Evolutionary conservation across 163 green algal species (phyloP), one percentile per base, ranked within the genome.

Genomic region (Volvox carteri): DNA sequence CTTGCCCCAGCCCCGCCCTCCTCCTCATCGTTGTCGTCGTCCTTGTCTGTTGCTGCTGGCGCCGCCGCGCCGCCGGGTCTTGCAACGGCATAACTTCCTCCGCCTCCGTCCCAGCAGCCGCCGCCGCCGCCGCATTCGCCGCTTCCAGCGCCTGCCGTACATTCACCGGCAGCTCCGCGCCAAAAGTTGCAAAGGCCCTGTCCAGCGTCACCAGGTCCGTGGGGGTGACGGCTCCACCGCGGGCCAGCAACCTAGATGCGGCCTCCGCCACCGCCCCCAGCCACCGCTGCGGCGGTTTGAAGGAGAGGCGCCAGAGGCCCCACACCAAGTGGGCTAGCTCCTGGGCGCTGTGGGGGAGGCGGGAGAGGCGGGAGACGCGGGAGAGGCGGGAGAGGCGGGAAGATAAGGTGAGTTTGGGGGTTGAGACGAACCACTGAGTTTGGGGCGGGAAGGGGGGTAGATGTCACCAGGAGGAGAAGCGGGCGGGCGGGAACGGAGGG

Each of bases 301-400:
- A 87, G 62, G 18, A 18, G 18, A 87, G 41, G 44, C 83, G 83
- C 37, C 35, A 46, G 14, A 84, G 68, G 48, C 83, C 68, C 83
- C 83, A 88, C 35, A 80, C 60, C 9, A 88, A 42, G 67, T 80
- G 72, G 52, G 33, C 28, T 25, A 84, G 83, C 83, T 88, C 83
- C 42, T 74, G 37, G 35, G 50, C 28, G n/a, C 68, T 84, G 67
- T 25, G 44, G 62, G 21, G 18, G 54, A 19, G 46, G 25, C 21
- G 7, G 19, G n/a, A n/a, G n/a, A n/a, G n/a, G n/a, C n/a, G n/a
- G n/a, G n/a, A n/a, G n/a, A n/a, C n/a, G n/a, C n/a, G n/a, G n/a
- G n/a, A n/a, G n/a, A n/a, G n/a, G n/a, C n/a, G n/a, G n/a, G n/a
- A n/a, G n/a, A n/a, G n/a, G n/a, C n/a, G n/a, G n/a, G n/a, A n/a